These are phyloP conservation scores for Ustilago esculenta DNA, from an alignment of 1,284 basidiomycete species.

Conservation along the genomic window DNA sequence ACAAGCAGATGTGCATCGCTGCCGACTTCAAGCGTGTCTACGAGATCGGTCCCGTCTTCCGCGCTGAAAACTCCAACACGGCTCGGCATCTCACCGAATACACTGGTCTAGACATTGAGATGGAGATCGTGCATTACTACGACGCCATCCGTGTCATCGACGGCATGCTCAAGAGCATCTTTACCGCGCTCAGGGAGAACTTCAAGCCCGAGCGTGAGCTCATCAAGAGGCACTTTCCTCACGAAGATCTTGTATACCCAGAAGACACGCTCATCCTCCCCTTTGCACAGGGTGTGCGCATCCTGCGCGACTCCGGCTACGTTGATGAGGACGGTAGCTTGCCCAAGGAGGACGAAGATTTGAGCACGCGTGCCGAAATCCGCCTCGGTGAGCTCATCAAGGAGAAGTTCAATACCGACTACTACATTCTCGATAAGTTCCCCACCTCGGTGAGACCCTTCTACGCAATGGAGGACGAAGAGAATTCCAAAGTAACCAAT, in stretches of 20 bases:
- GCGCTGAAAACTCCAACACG: constrained; percentile 65
- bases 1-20: constrained; percentile 65
- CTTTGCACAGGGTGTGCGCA: constrained; percentile 86
- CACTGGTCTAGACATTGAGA: constrained; percentile 64
- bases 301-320: constrained; percentile 69
- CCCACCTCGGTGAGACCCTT: constrained; percentile 86
- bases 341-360: constrained; percentile 59
- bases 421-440: constrained; percentile 67
- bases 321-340: constrained; percentile 56
- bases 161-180: constrained; percentile 62
- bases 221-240: constrained; percentile 53
- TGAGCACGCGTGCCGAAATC: constrained; percentile 90
- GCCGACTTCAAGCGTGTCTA: constrained; percentile 62
- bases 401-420: constrained; percentile 90
- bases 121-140: constrained; percentile 63
- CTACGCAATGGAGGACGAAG: constrained; percentile 75
- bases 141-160: constrained; percentile 62
- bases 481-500: constrained; percentile 58
- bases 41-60: constrained; percentile 65
- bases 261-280: constrained; percentile 72
- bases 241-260: constrained; percentile 64
- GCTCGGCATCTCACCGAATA: constrained; percentile 64
- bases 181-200: constrained; percentile 41
- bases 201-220: constrained; percentile 48
- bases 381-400: constrained; percentile 87